These are phyloP conservation scores for sorghum (Sorghum bicolor) DNA, from an alignment of 176 grass and related monocot species.

Conservation along the genomic window DNA sequence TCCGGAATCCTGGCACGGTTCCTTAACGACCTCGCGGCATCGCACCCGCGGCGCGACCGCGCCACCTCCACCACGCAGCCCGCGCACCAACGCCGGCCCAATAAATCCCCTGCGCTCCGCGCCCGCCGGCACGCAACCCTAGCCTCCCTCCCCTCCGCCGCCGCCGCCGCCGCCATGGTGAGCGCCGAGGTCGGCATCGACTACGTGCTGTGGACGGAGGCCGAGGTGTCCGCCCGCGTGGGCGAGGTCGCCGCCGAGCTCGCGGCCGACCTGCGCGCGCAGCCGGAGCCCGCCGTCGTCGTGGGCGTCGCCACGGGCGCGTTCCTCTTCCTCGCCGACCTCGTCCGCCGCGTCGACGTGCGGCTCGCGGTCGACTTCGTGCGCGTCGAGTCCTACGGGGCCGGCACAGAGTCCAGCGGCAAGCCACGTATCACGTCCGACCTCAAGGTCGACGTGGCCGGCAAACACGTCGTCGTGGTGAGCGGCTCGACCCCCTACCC, in stretches of 20 bases:
- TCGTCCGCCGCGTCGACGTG: conserved; percentile 59
- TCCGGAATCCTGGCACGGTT: conserved; percentile 14
- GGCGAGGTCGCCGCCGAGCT: conserved; percentile 57
- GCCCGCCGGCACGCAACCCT: conserved; percentile 27
- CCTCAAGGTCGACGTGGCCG: conserved; percentile 74
- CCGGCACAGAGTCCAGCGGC: conserved; percentile 67
- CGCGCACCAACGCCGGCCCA: background rate
- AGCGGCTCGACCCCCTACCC: background rate
- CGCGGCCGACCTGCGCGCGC: conserved; percentile 47
- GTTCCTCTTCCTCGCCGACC: conserved; percentile 78
- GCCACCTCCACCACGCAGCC: background rate
- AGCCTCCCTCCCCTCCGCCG: background rate
- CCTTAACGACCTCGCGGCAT: background rate
- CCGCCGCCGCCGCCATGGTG: conserved; percentile 28
- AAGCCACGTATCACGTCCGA: conserved; percentile 63
- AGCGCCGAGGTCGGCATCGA: conserved; percentile 53
- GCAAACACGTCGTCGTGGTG: conserved; percentile 85
- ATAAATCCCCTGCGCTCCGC: conserved; percentile 14
- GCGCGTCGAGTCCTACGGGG: conserved; percentile 88
- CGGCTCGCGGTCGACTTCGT: conserved; percentile 70
- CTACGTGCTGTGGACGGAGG: conserved; percentile 69
- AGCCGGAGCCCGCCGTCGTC: conserved; percentile 53
- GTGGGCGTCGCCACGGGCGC: conserved; percentile 83
- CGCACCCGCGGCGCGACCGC: background rate
- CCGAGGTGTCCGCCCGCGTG: conserved; percentile 58